Conservation (phyloP, 108 stramenopile species). For the Stephanodiscus minutulus region DNA sequence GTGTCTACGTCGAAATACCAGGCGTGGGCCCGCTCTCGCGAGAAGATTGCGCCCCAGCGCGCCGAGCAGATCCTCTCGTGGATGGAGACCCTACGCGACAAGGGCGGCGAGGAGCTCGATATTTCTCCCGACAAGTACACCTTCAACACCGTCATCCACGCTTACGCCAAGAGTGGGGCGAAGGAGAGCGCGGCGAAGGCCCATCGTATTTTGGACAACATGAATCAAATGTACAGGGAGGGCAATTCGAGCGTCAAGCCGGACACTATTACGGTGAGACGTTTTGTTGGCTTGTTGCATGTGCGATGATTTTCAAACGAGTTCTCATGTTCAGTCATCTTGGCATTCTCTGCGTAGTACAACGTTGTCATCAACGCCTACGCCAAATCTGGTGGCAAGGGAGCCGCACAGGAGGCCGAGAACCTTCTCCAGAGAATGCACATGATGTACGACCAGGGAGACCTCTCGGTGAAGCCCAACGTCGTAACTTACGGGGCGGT, state of each 20-base stretch:
- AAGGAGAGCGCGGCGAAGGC: slow-evolving; percentile 71
- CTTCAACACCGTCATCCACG: slow-evolving; percentile 78
- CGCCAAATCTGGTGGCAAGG: slow-evolving; percentile 65
- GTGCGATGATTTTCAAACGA: neutral
- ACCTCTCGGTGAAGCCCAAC: slow-evolving; percentile 65
- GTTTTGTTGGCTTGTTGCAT: neutral
- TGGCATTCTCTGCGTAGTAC: slow-evolving; percentile 23
- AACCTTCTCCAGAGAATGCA: slow-evolving; percentile 63
- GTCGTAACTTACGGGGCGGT: slow-evolving; percentile 75
- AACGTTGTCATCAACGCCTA: slow-evolving; percentile 69
- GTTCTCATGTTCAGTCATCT: neutral
- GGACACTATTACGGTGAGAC: slow-evolving; percentile 47
- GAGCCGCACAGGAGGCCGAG: slow-evolving; percentile 57
- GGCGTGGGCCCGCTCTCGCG: slow-evolving; percentile 82
- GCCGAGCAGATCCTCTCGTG: slow-evolving; percentile 83
- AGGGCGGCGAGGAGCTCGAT: slow-evolving; percentile 47
- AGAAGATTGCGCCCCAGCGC: slow-evolving; percentile 72
- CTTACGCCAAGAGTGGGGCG: slow-evolving; percentile 66
- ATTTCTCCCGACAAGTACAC: slow-evolving; percentile 83
- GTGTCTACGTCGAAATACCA: slow-evolving; percentile 15
- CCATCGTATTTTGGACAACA: slow-evolving; percentile 72
- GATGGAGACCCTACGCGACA: slow-evolving; percentile 75
- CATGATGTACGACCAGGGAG: slow-evolving; percentile 62
- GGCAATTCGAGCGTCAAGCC: slow-evolving; percentile 57
- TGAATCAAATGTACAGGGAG: slow-evolving; percentile 60